Conservation (phyloP, 2,329 filamentous ascomycete species). For the Botryotinia calthae region DNA sequence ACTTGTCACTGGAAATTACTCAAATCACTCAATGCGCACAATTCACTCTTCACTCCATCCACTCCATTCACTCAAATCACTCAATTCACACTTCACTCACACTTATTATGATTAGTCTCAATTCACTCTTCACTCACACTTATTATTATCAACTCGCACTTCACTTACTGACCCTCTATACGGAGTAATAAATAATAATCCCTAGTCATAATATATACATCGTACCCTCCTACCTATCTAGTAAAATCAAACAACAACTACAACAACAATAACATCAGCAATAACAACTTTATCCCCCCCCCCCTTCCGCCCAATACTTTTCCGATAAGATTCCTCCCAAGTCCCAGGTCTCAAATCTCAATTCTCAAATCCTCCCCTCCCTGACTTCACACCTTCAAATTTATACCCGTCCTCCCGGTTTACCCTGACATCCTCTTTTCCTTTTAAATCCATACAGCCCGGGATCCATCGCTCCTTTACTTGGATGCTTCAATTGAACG, state of each 20-base stretch:
- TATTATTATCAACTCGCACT: neutral
- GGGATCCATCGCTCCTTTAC: neutral
- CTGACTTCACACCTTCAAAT: neutral
- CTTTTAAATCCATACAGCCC: neutral
- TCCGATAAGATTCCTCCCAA: conserved; percentile 2
- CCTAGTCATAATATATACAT: neutral
- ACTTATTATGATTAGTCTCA: neutral
- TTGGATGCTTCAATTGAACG: neutral
- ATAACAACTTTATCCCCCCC: neutral
- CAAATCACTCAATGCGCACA: neutral
- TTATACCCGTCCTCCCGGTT: neutral
- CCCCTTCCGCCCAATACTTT: neutral
- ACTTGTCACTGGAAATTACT: neutral
- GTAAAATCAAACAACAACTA: neutral
- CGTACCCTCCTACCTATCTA: neutral
- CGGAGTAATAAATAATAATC: neutral
- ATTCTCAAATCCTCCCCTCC: neutral
- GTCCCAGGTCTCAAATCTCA: neutral
- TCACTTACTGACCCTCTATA: neutral
- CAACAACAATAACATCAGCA: neutral
- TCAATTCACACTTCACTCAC: neutral
- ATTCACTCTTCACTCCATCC: neutral
- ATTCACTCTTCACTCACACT: neutral
- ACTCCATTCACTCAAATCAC: too few species aligned
- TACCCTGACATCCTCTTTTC: neutral